Base-by-base conservation (phyloP, 139 green algal genomes). In the Ulvella scutata region DNA sequence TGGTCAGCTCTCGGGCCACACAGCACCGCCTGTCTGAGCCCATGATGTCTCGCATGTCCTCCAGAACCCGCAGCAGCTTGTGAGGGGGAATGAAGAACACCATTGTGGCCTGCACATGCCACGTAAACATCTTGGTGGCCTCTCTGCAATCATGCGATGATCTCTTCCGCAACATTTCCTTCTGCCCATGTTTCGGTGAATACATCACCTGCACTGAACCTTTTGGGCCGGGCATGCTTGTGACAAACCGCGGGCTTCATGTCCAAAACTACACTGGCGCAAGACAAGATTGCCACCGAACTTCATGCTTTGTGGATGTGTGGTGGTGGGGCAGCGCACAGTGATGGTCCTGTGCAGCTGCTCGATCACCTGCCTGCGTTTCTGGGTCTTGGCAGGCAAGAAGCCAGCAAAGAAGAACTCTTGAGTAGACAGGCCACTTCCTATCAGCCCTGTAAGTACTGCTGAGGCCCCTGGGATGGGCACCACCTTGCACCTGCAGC, bases 1-100 rank as follows among this genome's bases (percentile, higher is more conserved):
- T 97, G 43, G 91, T 97, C 26, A 97, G 75, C 81, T 97, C 92
- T 37, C 92, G 62, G 2, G 87, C 92, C 4, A 97, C 77, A 44
- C 85, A 90, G 38, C 85, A 90, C 3, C 62, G 61, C 0, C 92
- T 79, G 1, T 72, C 34, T 0, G 29, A 28, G 2, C 90, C 89
- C 77, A 96, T 76, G 43, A 90, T 85, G 13, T 75, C 81, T 2
- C 35, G 74, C 4, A 84, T 79, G 72, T 96, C 91, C 2, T 26
- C 21, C 75, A 96, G 72, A 23, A 92, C 74, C 1, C 73, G 37
- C 0, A 35, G 37, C 37, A 93, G 44, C 1, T 67, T 82, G 67
- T 94, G 89, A 0, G 92, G 90, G 1, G 92, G 84, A 0, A 83
- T 86, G 76, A 92, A 95, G 34, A 93, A 85, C 1, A 93, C 67